Conservation (phyloP, 345 rosid species). For the Conringia planisiliqua region DNA sequence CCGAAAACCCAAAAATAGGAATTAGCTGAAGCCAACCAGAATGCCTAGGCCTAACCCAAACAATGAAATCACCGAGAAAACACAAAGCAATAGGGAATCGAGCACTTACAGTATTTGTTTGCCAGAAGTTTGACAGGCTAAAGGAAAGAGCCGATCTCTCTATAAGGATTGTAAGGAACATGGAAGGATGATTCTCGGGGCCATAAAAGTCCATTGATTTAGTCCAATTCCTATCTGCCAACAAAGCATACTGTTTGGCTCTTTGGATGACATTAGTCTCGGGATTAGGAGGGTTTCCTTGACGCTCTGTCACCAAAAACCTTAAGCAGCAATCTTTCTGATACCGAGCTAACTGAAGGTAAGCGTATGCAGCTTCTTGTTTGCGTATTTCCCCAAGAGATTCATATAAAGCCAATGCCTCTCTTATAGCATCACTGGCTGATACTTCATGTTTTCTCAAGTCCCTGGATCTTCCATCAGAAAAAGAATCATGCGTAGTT, state of each 20-base stretch:
- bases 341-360: constrained; percentile 83
- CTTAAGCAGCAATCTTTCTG: constrained; percentile 74
- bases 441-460: constrained; percentile 61
- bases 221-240: constrained; percentile 89
- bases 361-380: constrained; percentile 87
- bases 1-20: no score
- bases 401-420: constrained; percentile 81
- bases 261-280: constrained; percentile 51
- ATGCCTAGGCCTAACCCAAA: no score
- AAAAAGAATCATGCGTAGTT: constrained; percentile 26
- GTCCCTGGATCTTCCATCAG: constrained; percentile 37
- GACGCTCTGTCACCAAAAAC: constrained; percentile 49
- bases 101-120: constrained; percentile 52
- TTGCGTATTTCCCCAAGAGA: constrained; percentile 68
- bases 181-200: constrained; percentile 63
- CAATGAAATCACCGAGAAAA: neutral
- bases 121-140: constrained; percentile 52
- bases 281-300: constrained; percentile 42
- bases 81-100: neutral
- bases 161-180: constrained; percentile 68
- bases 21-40: no score
- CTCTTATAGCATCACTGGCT: constrained; percentile 88
- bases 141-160: constrained; percentile 70
- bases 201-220: constrained; percentile 75
- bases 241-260: constrained; percentile 76